phyloP scores from a whole-genome alignment of 2,329 filamentous ascomycete species.

The Talaromyces sp. region DNA sequence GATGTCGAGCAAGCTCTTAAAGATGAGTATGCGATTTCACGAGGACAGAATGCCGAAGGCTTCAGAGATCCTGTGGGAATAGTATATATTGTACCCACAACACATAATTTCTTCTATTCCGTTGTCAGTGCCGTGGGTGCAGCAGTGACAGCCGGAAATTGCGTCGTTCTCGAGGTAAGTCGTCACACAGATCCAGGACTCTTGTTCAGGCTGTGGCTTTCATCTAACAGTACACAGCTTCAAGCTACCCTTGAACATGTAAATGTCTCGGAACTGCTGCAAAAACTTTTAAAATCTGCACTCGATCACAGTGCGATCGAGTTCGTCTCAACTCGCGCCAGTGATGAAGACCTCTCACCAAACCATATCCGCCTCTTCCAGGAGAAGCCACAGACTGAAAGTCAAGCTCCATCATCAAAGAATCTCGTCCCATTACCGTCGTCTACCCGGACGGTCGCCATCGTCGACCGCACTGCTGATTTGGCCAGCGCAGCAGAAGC shows the following conservation, averaged over 20 bases:
- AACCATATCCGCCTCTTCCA: conserved; percentile 9
- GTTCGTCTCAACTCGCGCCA: conserved; percentile 32
- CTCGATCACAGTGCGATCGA: conserved; percentile 29
- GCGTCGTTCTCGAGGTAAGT: conserved; percentile 41
- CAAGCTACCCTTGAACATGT: background rate
- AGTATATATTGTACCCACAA: conserved; percentile 45
- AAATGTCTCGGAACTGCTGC: conserved; percentile 6
- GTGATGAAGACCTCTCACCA: conserved; percentile 35
- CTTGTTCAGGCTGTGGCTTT: background rate
- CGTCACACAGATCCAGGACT: background rate
- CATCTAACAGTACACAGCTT: background rate
- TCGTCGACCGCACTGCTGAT: conserved; percentile 59
- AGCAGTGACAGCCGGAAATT: conserved; percentile 49
- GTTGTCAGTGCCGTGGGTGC: conserved; percentile 42
- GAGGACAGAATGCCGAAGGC: background rate
- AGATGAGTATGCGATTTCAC: conserved; percentile 6
- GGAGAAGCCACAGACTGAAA: background rate
- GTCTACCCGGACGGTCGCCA: conserved; percentile 42
- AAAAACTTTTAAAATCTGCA: conserved; percentile 13
- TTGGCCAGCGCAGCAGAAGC: conserved; percentile 49
- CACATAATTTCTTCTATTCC: conserved; percentile 48
- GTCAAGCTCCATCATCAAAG: background rate
- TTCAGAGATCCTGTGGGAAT: conserved; percentile 19
- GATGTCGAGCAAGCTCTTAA: background rate
- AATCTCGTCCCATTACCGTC: conserved; percentile 20